Conservation (phyloP, 2,329 filamentous ascomycete genomes). For the Fusarium brevicatenulatum region DNA sequence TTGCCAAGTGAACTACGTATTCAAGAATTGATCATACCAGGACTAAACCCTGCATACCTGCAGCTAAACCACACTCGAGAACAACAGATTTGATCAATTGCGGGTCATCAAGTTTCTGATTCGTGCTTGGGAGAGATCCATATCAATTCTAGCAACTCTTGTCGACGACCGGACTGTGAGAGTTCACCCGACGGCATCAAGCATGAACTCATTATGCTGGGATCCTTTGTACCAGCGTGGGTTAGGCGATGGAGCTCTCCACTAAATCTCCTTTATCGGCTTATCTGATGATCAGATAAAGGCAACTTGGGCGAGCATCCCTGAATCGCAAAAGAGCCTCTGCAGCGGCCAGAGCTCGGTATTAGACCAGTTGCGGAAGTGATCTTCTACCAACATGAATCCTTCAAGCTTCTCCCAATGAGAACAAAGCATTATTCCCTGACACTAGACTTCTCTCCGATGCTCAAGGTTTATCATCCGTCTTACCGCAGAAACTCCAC, state of each 20-base stretch:
- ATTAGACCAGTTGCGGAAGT: not conserved
- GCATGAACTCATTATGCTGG: not conserved
- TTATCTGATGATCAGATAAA: conserved; percentile 39
- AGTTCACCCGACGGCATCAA: not conserved
- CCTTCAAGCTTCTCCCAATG: not conserved
- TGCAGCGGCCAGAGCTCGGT: not conserved
- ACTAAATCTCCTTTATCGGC: conserved; percentile 6
- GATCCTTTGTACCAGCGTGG: not conserved
- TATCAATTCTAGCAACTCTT: not conserved
- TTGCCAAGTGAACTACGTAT: not conserved
- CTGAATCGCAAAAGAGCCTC: conserved; percentile 7
- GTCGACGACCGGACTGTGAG: not conserved
- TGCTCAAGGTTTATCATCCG: conserved; percentile 11
- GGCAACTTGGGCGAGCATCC: conserved; percentile 5
- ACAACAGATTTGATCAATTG: not conserved
- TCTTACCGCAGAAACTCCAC: conserved; percentile 20
- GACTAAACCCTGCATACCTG: not conserved
- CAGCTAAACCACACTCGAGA: not conserved
- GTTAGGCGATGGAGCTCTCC: not conserved
- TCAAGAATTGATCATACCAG: not conserved
- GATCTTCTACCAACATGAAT: conserved; percentile 9
- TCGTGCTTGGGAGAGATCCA: not conserved
- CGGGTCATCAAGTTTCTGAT: not conserved
- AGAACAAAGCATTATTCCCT: not conserved
- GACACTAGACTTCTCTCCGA: not conserved